These are phyloP conservation scores for Venturia effusa DNA, from an alignment of 2,329 filamentous ascomycete genomes.

Conservation along the genomic window DNA sequence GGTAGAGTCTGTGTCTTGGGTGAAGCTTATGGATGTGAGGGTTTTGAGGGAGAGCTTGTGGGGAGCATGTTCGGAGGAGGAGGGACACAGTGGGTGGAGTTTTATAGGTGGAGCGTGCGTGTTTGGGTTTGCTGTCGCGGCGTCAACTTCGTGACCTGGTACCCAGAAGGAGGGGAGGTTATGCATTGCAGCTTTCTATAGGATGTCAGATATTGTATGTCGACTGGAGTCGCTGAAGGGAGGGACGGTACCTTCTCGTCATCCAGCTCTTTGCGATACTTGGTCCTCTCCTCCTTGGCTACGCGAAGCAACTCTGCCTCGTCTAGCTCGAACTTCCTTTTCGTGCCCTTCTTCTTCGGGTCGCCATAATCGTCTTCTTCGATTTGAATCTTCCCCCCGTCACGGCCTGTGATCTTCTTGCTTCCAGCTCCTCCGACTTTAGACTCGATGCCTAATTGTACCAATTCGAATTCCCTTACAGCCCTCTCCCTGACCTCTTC, in stretches of 20 bases:
- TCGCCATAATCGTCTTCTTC: slow-evolving; percentile 19
- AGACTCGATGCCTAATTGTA: slow-evolving; percentile 52
- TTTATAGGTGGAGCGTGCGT: slow-evolving; percentile 51
- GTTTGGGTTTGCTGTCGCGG: slow-evolving; percentile 34
- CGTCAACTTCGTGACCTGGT: slow-evolving; percentile 61
- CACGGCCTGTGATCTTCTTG: slow-evolving; percentile 27
- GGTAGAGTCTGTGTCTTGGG: slow-evolving; percentile 52
- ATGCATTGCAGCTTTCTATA: slow-evolving; percentile 45
- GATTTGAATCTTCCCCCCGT: slow-evolving; percentile 23
- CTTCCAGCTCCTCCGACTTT: slow-evolving; percentile 14
- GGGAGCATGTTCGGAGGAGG: slow-evolving; percentile 51
- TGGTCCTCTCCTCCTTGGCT: slow-evolving; percentile 56
- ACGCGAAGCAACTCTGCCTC: slow-evolving; percentile 64
- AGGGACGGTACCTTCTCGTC: slow-evolving; percentile 51
- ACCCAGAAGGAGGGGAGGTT: slow-evolving; percentile 86
- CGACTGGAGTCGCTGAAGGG: background rate
- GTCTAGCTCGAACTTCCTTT: slow-evolving; percentile 74
- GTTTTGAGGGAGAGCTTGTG: slow-evolving; percentile 71
- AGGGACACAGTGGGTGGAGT: slow-evolving; percentile 63
- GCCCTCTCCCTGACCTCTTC: slow-evolving; percentile 61
- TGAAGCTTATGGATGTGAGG: slow-evolving; percentile 67
- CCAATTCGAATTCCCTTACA: slow-evolving; percentile 71
- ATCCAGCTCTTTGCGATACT: slow-evolving; percentile 59
- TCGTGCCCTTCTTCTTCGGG: slow-evolving; percentile 34
- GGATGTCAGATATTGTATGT: background rate